Evolutionary conservation across 495 filamentous ascomycete genomes (phyloP), one percentile per base, ranked within the genome.

Genomic region (Neurospora intermedia): DNA sequence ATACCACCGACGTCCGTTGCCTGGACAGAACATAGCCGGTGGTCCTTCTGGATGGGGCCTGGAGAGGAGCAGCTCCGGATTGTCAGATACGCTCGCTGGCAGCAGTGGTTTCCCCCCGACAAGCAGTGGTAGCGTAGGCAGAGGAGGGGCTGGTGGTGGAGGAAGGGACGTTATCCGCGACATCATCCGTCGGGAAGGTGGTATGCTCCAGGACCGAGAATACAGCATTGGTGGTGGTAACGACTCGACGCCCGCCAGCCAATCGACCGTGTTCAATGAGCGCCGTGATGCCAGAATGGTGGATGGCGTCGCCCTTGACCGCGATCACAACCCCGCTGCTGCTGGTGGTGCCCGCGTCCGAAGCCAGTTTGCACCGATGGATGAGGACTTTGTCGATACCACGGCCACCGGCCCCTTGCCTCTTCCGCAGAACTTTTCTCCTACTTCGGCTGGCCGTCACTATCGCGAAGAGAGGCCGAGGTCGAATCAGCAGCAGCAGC

Each of bases 1-100:
- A 23, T 93, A 88, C 76, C 84, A 84, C 59, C 81, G 84, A n/a
- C 77, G 83, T 31, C 82, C 80, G 41, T 75, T 80, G 16, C 82
- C 78, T 31, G 48, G 72, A 45, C 38, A 23, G 45, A 41, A 41
- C 40, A 54, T 13, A 3, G 13, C 20, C 16, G 27, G 41, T 11
- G n/a, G 23, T 11, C 38, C 48, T 35, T 20, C 2, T 4, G 59
- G 74, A 10, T 83, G 81, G 82, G 76, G 71, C 15, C 70, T 84
- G 23, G 83, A 86, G 75, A 74, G 84, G 31, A 85, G 80, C 72
- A 81, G 79, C 66, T 84, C 82, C 6, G 83, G 83, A 2, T 66
- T 85, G 70, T 84, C 82, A 59, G 84, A 85, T 70, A 78, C 35
- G 54, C 6, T 66, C 1, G 74, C 15, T 18, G 43, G 43, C 43